Percentiles rank a stretch among this genome's conserved stretches.
Conservation (phyloP, 352 stramenopile genomes). For the Thraustochytrium sp. region DNA sequence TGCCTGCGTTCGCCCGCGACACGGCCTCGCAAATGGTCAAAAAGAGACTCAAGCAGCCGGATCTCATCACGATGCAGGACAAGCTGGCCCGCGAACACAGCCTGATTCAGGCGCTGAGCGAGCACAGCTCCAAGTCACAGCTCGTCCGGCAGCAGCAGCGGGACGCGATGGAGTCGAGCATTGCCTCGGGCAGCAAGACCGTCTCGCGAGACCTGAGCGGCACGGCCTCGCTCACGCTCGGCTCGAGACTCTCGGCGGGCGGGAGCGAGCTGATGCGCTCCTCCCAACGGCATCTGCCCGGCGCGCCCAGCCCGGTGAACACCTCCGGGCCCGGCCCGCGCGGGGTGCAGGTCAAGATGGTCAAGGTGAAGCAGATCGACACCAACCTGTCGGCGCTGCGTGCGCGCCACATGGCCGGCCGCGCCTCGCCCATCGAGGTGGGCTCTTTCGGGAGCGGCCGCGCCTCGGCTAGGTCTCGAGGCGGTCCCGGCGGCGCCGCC, state of each 20-base stretch:
- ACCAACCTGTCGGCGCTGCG: background rate
- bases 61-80: conserved; percentile 22
- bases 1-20: background rate
- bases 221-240: no score
- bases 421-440: background rate
- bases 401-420: background rate
- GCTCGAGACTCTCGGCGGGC: no score
- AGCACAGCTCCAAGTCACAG: background rate
- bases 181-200: background rate
- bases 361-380: conserved; percentile 8
- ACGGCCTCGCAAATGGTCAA: conserved; percentile 30
- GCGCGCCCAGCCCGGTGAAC: background rate
- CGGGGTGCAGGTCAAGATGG: conserved; percentile 10
- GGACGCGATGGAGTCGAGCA: background rate
- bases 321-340: no score
- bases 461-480: background rate
- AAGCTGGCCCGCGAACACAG: background rate
- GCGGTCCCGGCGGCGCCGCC: background rate
- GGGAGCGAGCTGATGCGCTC: no score
- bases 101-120: background rate
- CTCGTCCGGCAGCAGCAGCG: background rate
- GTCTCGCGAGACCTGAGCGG: background rate
- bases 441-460: background rate
- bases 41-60: background rate
- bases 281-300: background rate